These are phyloP conservation scores for Carex myosuroides DNA, from an alignment of 176 grass and related monocot species.

Conservation along the genomic window DNA sequence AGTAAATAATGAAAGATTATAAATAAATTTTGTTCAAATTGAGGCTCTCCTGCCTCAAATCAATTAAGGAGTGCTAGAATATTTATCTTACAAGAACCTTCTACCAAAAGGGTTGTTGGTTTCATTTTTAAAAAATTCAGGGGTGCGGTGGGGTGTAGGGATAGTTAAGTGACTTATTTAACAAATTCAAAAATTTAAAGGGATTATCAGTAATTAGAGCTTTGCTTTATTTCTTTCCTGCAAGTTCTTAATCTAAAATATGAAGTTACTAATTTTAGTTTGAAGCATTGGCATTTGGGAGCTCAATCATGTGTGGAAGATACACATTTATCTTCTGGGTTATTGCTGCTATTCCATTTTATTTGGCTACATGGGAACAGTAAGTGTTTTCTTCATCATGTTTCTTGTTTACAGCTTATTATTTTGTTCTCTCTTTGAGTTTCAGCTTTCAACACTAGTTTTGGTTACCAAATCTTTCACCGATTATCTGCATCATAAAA, in stretches of 20 bases:
- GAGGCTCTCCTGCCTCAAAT: background rate
- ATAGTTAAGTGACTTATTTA: background rate
- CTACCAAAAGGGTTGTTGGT: background rate
- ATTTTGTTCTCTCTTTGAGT: slow-evolving; percentile 11
- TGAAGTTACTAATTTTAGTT: slow-evolving; percentile 48
- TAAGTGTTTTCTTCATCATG: slow-evolving; percentile 35
- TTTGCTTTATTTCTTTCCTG: slow-evolving; percentile 4
- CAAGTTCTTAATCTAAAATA: background rate
- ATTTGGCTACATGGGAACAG: slow-evolving; percentile 99
- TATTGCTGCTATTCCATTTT: slow-evolving; percentile 68
- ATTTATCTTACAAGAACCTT: background rate
- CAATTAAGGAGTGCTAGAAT: background rate
- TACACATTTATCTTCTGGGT: slow-evolving; percentile 75
- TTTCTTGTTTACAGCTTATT: background rate
- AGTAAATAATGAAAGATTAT: background rate
- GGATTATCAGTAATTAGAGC: background rate
- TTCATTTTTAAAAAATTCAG: background rate
- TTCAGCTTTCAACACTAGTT: slow-evolving; percentile 11
- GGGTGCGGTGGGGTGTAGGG: background rate
- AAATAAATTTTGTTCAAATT: background rate
- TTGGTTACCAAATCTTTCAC: background rate
- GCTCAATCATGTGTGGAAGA: slow-evolving; percentile 77
- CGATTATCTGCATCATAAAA: background rate
- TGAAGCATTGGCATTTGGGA: slow-evolving; percentile 94
- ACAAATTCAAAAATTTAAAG: background rate